Percentiles rank a stretch among this genome's conserved stretches.
Conservation (phyloP, 768 basidiomycete species). For the Rickenella mellea region DNA sequence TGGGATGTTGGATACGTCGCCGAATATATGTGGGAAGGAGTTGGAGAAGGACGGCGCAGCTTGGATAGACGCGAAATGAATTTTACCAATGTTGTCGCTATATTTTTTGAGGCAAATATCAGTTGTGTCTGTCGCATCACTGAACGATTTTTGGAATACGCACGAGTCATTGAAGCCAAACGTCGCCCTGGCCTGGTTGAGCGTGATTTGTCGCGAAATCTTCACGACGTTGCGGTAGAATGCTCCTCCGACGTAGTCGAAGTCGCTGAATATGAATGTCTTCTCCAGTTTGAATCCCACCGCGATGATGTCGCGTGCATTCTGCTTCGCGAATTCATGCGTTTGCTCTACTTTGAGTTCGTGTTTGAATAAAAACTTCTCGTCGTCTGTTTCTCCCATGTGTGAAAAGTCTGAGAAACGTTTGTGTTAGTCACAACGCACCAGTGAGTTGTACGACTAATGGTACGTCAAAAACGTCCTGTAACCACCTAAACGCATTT, state of each 20-base stretch:
- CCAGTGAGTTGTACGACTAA: slow-evolving; percentile 94
- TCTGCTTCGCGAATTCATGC: slow-evolving; percentile 68
- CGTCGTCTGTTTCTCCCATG: slow-evolving; percentile 58
- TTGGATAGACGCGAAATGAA: slow-evolving; percentile 93
- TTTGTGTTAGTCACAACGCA: slow-evolving; percentile 17
- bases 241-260: slow-evolving; percentile 79
- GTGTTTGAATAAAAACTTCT: slow-evolving; percentile 98
- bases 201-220: slow-evolving; percentile 87
- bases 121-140: background rate
- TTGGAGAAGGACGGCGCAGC: slow-evolving; percentile 95
- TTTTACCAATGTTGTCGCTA: slow-evolving; percentile 97
- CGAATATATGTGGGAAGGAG: slow-evolving; percentile 98
- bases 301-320: slow-evolving; percentile 95
- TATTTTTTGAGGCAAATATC: background rate
- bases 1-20: slow-evolving; percentile 70
- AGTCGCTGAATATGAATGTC: slow-evolving; percentile 96
- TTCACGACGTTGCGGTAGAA: slow-evolving; percentile 94
- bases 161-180: slow-evolving; percentile 97
- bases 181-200: slow-evolving; percentile 87
- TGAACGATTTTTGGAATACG: slow-evolving; percentile 26
- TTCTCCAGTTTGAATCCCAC: slow-evolving; percentile 86
- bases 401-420: background rate
- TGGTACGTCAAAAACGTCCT: slow-evolving; percentile 91
- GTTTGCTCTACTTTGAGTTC: slow-evolving; percentile 87
- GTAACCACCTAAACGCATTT: slow-evolving; percentile 66